These are phyloP conservation scores for Fereydounia khargensis DNA, from an alignment of 1,284 basidiomycete genomes.

Conservation along the genomic window DNA sequence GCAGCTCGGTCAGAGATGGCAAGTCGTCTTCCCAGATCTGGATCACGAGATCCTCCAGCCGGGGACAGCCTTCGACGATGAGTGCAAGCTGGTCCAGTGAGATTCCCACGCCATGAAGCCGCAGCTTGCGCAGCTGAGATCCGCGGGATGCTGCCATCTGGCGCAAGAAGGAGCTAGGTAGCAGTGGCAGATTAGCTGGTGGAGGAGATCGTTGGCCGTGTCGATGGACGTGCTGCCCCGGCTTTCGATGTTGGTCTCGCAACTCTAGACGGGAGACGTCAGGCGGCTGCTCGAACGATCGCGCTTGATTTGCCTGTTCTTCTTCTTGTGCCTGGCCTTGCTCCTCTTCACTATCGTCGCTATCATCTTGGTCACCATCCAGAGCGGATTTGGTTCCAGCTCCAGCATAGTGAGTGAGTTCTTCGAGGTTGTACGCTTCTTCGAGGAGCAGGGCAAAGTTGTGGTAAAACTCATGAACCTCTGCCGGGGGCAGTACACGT, in stretches of 20 bases:
- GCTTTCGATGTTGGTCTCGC: constrained; percentile 12
- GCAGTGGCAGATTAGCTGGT: constrained; percentile 19
- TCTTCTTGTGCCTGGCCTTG: constrained; percentile 24
- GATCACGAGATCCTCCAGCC: constrained; percentile 44
- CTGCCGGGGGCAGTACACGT: constrained; percentile 11
- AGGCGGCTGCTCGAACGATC: no score
- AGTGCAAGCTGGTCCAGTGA: constrained; percentile 37
- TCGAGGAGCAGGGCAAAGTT: constrained; percentile 25
- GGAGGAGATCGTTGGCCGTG: no score
- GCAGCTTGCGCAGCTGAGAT: constrained; percentile 25
- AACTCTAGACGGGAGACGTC: no score
- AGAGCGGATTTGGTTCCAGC: constrained; percentile 23
- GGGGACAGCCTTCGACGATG: constrained; percentile 20
- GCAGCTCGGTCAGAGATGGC: constrained; percentile 14
- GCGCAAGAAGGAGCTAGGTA: constrained; percentile 20
- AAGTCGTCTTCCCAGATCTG: constrained; percentile 48
- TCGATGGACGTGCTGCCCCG: no score
- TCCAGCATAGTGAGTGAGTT: constrained; percentile 40
- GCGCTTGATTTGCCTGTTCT: no score
- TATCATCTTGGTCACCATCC: constrained; percentile 23
- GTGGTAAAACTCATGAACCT: constrained; percentile 25
- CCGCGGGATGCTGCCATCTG: constrained; percentile 21
- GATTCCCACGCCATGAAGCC: constrained; percentile 44
- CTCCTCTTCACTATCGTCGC: constrained; percentile 21
- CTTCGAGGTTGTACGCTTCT: constrained; percentile 8